Evolutionary conservation across 108 stramenopile genomes (phyloP).

Genomic region (Aurantiochytrium sp.): DNA sequence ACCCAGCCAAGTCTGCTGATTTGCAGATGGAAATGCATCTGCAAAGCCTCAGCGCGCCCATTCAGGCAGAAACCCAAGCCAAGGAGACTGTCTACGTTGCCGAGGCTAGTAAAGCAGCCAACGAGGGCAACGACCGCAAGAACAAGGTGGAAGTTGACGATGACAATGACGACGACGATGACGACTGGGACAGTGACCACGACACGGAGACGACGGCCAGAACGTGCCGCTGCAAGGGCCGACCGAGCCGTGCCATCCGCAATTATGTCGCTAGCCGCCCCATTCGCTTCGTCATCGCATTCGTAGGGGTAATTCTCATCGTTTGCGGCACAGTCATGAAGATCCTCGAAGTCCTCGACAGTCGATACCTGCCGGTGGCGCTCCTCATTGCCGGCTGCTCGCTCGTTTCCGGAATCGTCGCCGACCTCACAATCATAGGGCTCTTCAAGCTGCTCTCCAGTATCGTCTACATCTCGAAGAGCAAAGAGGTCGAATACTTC

Average conservation of each 20-base stretch:
- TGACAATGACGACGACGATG: neutral
- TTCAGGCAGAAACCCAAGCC: neutral
- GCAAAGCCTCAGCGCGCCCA: neutral
- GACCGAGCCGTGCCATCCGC: too few relatives aligned
- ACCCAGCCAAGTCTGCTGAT: neutral
- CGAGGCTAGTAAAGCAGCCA: neutral
- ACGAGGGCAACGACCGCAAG: neutral
- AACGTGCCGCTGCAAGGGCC: too few relatives aligned
- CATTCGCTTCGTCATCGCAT: neutral
- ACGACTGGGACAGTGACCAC: neutral
- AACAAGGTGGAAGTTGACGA: too few relatives aligned
- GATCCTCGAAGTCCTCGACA: neutral
- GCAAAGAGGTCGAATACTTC: constrained; percentile 1
- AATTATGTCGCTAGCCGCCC: neutral
- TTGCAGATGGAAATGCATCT: neutral
- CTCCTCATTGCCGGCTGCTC: neutral
- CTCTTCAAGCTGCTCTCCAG: neutral
- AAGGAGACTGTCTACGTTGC: neutral
- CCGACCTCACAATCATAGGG: neutral
- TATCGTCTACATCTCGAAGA: neutral
- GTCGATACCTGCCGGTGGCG: neutral
- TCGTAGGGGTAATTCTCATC: neutral
- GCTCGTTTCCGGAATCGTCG: neutral
- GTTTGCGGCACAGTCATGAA: neutral
- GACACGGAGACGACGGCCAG: too few relatives aligned